Conservation (phyloP, 306 rosid species). For the Mimosa bimucronata region DNA sequence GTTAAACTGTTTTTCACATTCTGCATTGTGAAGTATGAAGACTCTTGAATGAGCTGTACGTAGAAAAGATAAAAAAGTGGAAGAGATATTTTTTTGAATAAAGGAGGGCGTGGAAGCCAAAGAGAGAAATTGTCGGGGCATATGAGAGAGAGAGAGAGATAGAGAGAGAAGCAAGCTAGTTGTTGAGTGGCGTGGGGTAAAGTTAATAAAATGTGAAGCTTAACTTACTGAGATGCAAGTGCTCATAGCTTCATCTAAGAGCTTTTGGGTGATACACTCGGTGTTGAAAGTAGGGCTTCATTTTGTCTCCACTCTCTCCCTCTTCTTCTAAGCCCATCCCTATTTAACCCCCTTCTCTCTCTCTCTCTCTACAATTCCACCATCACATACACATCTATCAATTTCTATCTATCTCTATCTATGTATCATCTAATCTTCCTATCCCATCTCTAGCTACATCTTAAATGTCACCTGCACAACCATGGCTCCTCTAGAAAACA, state of each 20-base stretch:
- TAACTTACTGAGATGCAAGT: conserved; percentile 54
- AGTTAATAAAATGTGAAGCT: conserved; percentile 31
- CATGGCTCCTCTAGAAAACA: conserved; percentile 67
- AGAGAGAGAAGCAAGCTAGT: background rate
- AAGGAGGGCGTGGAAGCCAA: conserved; percentile 7
- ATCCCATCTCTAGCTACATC: conserved; percentile 35
- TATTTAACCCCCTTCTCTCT: conserved; percentile 49
- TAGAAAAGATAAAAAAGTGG: background rate
- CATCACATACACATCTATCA: conserved; percentile 20
- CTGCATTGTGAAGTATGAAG: background rate
- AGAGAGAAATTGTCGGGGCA: conserved; percentile 4
- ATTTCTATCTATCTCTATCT: background rate
- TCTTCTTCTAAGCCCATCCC: conserved; percentile 36
- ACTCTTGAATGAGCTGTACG: background rate
- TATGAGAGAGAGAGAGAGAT: background rate
- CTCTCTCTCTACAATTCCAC: conserved; percentile 32
- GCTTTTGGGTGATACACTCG: conserved; percentile 67
- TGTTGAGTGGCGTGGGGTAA: background rate
- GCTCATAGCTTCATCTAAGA: conserved; percentile 36
- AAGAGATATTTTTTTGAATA: background rate
- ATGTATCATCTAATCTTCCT: background rate
- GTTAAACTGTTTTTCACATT: background rate
- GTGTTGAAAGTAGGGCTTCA: conserved; percentile 52
- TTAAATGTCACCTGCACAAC: conserved; percentile 57
- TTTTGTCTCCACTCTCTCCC: conserved; percentile 54